Evolutionary conservation across 1,284 basidiomycete species (phyloP).

Genomic region (Inonotus obliquus): DNA sequence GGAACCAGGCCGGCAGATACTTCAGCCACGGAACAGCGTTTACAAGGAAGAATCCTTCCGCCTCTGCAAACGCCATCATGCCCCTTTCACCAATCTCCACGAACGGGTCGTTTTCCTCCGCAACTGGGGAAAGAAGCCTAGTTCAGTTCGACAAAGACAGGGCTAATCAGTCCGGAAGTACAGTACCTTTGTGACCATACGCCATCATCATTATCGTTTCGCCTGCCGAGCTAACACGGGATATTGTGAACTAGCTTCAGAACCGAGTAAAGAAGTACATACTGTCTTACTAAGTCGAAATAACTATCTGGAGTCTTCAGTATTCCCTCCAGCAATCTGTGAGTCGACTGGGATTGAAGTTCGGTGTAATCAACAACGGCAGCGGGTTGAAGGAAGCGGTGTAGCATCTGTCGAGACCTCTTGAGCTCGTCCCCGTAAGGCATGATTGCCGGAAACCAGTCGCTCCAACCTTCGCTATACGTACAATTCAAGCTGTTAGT

Average conservation of each 20-base stretch:
- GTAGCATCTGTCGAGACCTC: slow-evolving; percentile 4
- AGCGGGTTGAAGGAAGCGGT: slow-evolving; percentile 6
- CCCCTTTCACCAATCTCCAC: slow-evolving; percentile 15
- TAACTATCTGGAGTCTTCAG: neutral
- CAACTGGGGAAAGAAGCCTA: neutral
- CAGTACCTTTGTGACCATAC: slow-evolving; percentile 13
- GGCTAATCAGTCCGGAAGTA: neutral
- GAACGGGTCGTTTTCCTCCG: slow-evolving; percentile 17
- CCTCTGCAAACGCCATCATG: neutral
- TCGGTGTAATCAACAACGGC: neutral
- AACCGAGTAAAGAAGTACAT: neutral
- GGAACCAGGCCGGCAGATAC: slow-evolving; percentile 17
- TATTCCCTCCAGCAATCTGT: neutral
- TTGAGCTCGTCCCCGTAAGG: slow-evolving; percentile 9
- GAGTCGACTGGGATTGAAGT: neutral
- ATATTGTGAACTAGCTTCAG: neutral
- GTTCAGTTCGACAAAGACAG: neutral
- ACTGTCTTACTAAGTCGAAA: slow-evolving; percentile 5
- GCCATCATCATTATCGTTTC: slow-evolving; percentile 7
- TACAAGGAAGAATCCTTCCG: slow-evolving; percentile 12
- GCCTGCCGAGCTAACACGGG: neutral
- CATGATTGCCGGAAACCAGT: slow-evolving; percentile 2
- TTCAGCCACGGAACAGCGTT: slow-evolving; percentile 13
- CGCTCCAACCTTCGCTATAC: slow-evolving; percentile 2
- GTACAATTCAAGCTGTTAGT: neutral